Evolutionary conservation across 371 early-diverging fungal species (phyloP), one percentile per base, ranked within the genome.

Genomic region (Zopfochytrium polystomum): DNA sequence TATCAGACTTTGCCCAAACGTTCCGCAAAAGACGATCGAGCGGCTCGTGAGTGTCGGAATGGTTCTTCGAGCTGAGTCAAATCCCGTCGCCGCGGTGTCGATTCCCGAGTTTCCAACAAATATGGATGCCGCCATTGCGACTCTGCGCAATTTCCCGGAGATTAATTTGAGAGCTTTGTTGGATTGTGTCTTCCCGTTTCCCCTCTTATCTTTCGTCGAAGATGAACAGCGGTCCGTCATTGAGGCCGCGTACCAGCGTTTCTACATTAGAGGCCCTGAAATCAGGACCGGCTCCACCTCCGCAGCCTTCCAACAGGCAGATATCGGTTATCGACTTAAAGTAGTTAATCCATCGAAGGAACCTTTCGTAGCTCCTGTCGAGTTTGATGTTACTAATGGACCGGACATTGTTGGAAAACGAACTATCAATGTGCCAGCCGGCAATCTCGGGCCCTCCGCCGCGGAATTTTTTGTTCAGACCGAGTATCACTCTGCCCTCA

Each of bases 21-120:
- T 85, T 0, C 73, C 80, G 5, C 78, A 77, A 52, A 72, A 79
- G 35, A 66, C 80, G 47, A 50, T 87, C 52, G 87, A 90, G 56
- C 65, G 85, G 3, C 59, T 90, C 31, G 68, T 88, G 13, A 85
- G 87, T 4, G 79, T 87, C 7, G 77, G 80, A 43, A 67, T 79
- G 49, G 87, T 87, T 5, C 56, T 90, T 49, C 80, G 86, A 22
- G 62, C 72, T 11, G 66, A 64, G 45, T 45, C 71, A 13, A 70
- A 67, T 6, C 63, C 72, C 29, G 74, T 77, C 32, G 71, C 74
- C 23, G 83, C 80, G 30, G 77, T 85, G 25, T 72, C 80, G 22
- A 80, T 87, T 15, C 88, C 88, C 1, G 90, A 90, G 66, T 90
- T 87, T 55, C 85, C 90, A 1, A 76, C 74, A 63, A 77, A 81